Base-by-base conservation (phyloP, 257 asterid species). In the Catharanthus roseus region DNA sequence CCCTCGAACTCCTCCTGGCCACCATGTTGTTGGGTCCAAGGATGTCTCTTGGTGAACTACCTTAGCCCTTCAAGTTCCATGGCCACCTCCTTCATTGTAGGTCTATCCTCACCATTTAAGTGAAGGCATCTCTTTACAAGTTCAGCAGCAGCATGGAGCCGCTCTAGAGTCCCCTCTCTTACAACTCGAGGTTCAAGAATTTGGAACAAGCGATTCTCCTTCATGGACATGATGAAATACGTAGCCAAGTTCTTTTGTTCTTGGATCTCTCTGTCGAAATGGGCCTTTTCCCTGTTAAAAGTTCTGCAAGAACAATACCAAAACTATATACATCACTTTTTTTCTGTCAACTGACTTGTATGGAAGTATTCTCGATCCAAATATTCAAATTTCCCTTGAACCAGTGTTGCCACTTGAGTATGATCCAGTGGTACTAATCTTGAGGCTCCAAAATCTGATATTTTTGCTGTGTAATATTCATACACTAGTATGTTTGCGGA, bases 301-400 rank as follows among this genome's bases (percentile, higher is more conserved):
- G 95, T 54, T 91, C 93, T 0, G 88, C 78, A 28, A 91, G 84
- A 6, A 91, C 92, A 0, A 91, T 93, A 2, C 97, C 93, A 1
- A 91, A 89, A 36, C 97, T 86, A 47, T 89, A 91, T 0, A 91
- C 96, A 4, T 89, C 97, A 26, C 96, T 91, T 70, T 91, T n/a
- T 91, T 3, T 83, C 95, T 0, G 96, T 91, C 24, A 91, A 15
- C 11, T 79, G 84, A 63, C 97, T 85, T 0, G 92, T 74, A n/a
- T 83, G 86, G 72, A 89, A 89, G 57, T 91, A 91, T 53, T 87
- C 97, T 0, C 93, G 96, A 38, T 91, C 97, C 66, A 91, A 51
- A 70, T 91, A 91, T 0, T 96, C 97, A 3, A 89, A 19, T 0
- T 95, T 92, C 24, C 96, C 97, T 68, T 87, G 95, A 8, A 91